phyloP scores from a whole-genome alignment of 2,329 filamentous ascomycete species.

The Basipetospora chlamydospora region DNA sequence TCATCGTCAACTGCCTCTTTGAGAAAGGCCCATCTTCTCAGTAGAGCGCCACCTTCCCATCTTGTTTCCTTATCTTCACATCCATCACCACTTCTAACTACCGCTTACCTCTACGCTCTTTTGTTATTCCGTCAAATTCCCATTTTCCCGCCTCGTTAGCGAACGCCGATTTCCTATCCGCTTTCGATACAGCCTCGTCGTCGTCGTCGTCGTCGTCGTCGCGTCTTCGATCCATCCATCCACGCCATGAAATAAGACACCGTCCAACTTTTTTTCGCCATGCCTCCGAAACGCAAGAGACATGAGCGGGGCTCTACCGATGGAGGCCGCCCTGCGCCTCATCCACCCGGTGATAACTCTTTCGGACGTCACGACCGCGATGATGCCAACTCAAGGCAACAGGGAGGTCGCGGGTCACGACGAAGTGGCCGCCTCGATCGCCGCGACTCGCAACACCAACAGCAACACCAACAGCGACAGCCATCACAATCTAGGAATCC shows the following conservation, averaged over 20 bases:
- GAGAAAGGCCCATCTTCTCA: too few relatives aligned
- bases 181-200: too few relatives aligned
- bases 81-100: too few relatives aligned
- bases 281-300: slow-evolving; percentile 48
- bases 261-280: slow-evolving; percentile 18
- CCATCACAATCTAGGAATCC: slow-evolving; percentile 7
- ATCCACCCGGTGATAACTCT: slow-evolving; percentile 42
- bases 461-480: too few relatives aligned
- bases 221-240: slow-evolving; percentile 1
- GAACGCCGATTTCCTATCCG: too few relatives aligned
- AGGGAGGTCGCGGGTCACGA: slow-evolving; percentile 27
- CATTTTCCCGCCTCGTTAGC: too few relatives aligned
- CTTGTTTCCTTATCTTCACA: too few relatives aligned
- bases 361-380: slow-evolving; percentile 43
- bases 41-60: too few relatives aligned
- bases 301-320: slow-evolving; percentile 34
- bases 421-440: slow-evolving; percentile 33
- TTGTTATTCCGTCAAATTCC: too few relatives aligned
- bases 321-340: slow-evolving; percentile 42
- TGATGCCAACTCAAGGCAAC: slow-evolving; percentile 15
- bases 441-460: slow-evolving; percentile 38
- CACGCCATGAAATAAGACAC: slow-evolving; percentile 2
- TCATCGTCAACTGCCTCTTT: too few relatives aligned
- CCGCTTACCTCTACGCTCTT: too few relatives aligned
- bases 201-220: too few relatives aligned